Percentiles rank a stretch among this genome's conserved stretches.
Conservation (phyloP, 2,329 filamentous ascomycete genomes). For the Cryphonectria carpinicola region DNA sequence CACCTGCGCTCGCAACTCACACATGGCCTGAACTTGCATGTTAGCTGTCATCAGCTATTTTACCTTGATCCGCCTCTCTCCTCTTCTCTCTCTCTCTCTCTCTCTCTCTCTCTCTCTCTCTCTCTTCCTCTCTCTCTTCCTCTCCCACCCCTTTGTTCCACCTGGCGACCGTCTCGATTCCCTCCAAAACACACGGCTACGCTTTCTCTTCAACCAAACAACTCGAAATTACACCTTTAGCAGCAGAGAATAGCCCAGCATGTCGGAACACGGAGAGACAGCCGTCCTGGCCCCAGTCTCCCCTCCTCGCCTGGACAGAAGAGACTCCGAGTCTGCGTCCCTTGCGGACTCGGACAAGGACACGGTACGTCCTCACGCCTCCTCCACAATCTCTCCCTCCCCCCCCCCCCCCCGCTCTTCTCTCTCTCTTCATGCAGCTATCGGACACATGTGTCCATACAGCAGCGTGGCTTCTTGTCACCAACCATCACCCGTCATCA, state of each 20-base stretch:
- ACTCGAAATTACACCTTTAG: background rate
- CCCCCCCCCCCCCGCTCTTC: too few species aligned
- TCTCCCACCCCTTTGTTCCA: background rate
- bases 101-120: background rate
- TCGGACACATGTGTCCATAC: background rate
- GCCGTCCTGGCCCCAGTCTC: conserved; percentile 23
- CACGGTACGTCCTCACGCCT: conserved; percentile 37
- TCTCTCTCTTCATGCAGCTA: background rate
- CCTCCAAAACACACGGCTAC: background rate
- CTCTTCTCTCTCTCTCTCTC: background rate
- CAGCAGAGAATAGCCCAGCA: conserved; percentile 28
- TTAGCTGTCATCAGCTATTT: conserved; percentile 25
- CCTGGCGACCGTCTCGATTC: background rate
- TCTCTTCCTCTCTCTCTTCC: background rate
- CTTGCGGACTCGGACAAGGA: conserved; percentile 44
- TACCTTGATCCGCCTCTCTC: conserved; percentile 9
- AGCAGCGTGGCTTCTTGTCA: conserved; percentile 1
- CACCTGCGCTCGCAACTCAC: conserved; percentile 11
- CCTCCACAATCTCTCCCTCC: conserved; percentile 3
- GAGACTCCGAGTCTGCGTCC: conserved; percentile 29
- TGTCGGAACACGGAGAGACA: conserved; percentile 39
- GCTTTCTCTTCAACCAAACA: background rate
- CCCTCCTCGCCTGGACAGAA: conserved; percentile 32
- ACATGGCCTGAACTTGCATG: conserved; percentile 27
- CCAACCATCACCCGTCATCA: background rate